These are phyloP conservation scores for Acer saccharum DNA, from an alignment of 345 rosid species.

Conservation along the genomic window DNA sequence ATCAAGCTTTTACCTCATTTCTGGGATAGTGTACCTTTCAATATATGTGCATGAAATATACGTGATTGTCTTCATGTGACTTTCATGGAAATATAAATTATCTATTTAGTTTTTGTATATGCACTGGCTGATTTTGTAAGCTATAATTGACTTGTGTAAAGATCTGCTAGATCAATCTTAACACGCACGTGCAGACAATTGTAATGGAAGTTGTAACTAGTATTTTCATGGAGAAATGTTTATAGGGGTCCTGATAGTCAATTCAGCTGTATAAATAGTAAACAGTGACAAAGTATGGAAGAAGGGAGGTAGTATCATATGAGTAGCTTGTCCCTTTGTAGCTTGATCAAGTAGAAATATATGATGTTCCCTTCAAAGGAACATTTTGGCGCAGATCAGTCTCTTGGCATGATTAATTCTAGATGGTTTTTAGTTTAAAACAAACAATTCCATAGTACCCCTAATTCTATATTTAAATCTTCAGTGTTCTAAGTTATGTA, in stretches of 20 bases:
- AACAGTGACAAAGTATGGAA: background rate
- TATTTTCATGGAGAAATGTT: too few relatives aligned
- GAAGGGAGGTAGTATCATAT: background rate
- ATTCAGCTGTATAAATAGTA: background rate
- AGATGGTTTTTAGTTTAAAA: background rate
- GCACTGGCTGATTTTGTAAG: background rate
- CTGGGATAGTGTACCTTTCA: background rate
- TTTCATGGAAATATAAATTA: background rate
- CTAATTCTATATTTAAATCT: background rate
- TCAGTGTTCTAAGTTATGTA: background rate
- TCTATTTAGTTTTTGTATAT: background rate
- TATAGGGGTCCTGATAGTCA: background rate
- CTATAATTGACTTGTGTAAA: background rate
- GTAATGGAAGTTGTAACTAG: background rate
- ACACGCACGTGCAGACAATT: background rate
- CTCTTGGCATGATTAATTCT: background rate
- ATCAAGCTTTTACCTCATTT: background rate
- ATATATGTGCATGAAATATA: background rate
- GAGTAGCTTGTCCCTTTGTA: background rate
- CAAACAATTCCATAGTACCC: background rate
- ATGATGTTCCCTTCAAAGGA: background rate
- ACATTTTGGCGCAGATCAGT: background rate
- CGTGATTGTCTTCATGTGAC: background rate
- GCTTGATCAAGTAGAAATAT: slow-evolving; percentile 4
- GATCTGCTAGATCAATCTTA: background rate